These are phyloP conservation scores for Dendrostoma leiphaemia DNA, from an alignment of 2,329 filamentous ascomycete genomes.

Conservation along the genomic window DNA sequence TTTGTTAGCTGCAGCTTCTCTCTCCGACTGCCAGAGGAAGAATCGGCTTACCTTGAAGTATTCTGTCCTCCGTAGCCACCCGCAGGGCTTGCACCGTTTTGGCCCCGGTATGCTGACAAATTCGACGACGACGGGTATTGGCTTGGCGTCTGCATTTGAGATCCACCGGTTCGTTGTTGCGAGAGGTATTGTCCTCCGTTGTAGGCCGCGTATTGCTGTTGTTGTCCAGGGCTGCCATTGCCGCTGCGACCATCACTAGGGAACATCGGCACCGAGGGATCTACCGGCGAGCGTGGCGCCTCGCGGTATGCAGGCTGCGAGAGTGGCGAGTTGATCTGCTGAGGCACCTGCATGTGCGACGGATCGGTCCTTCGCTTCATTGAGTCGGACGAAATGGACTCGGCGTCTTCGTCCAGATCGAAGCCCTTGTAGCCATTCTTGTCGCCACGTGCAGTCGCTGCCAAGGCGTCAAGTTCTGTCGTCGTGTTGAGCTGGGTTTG, in stretches of 20 bases:
- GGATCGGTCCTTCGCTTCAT: constrained; percentile 42
- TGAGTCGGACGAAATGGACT: constrained; percentile 63
- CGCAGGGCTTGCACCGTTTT: constrained; percentile 40
- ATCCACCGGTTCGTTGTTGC: constrained; percentile 22
- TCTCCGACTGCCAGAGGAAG: neutral
- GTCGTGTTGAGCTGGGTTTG: constrained; percentile 74
- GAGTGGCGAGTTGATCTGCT: constrained; percentile 14
- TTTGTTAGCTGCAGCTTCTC: constrained; percentile 23
- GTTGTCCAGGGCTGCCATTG: constrained; percentile 7
- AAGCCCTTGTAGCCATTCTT: constrained; percentile 59
- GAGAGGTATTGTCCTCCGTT: constrained; percentile 23
- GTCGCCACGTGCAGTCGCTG: constrained; percentile 84
- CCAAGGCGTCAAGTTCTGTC: constrained; percentile 87
- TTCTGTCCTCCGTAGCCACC: constrained; percentile 37
- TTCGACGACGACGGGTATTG: constrained; percentile 32
- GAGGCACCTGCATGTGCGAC: constrained; percentile 18
- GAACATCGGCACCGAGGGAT: constrained; percentile 51
- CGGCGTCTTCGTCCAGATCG: constrained; percentile 71
- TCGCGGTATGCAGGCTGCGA: constrained; percentile 23
- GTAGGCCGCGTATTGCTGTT: constrained; percentile 28
- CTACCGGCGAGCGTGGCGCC: constrained; percentile 43
- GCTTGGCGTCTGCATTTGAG: constrained; percentile 25
- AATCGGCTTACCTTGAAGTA: constrained; percentile 43
- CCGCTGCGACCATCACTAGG: constrained; percentile 34
- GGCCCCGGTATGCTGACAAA: constrained; percentile 33